A percentile compares a stretch with the other conserved stretches of the same genome.
Evolutionary conservation across 2,329 filamentous ascomycete genomes (phyloP).

Genomic region (Penicillium janthinellum): DNA sequence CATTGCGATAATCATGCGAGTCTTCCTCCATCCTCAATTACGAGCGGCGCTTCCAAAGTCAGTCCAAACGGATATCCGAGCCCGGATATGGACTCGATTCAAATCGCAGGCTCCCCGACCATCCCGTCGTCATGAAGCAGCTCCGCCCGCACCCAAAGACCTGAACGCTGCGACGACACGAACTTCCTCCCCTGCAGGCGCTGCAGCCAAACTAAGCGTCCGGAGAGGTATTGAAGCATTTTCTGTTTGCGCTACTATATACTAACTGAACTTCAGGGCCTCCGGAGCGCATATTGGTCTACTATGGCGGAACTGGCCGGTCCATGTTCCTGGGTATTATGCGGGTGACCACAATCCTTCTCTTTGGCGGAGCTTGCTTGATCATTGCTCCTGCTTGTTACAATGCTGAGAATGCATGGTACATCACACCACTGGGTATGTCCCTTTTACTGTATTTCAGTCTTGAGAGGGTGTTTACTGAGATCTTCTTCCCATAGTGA

Average conservation of each 20-base stretch:
- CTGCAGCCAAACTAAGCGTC: conserved; percentile 28
- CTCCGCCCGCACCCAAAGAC: conserved; percentile 26
- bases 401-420: conserved; percentile 46
- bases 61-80: conserved; percentile 31
- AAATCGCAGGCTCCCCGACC: conserved; percentile 33
- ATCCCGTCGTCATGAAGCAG: conserved; percentile 25
- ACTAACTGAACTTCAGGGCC: conserved; percentile 32
- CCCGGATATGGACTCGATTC: conserved; percentile 29
- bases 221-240: conserved; percentile 30
- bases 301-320: conserved; percentile 70
- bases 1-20: conserved; percentile 27
- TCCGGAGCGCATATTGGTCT: conserved; percentile 63
- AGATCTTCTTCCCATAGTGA: conserved; percentile 45
- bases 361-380: conserved; percentile 67
- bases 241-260: neutral
- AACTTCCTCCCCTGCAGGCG: conserved; percentile 17
- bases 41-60: conserved; percentile 29
- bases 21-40: conserved; percentile 36
- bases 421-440: conserved; percentile 45
- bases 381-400: conserved; percentile 64
- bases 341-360: conserved; percentile 70
- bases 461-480: neutral
- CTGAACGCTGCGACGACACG: conserved; percentile 10
- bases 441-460: neutral
- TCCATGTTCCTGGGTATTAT: conserved; percentile 69